A percentile compares a stretch with the other conserved stretches of the same genome.
These are phyloP conservation scores for Flaveria bidentis DNA, from an alignment of 129 eudicot genomes.

Conservation along the genomic window DNA sequence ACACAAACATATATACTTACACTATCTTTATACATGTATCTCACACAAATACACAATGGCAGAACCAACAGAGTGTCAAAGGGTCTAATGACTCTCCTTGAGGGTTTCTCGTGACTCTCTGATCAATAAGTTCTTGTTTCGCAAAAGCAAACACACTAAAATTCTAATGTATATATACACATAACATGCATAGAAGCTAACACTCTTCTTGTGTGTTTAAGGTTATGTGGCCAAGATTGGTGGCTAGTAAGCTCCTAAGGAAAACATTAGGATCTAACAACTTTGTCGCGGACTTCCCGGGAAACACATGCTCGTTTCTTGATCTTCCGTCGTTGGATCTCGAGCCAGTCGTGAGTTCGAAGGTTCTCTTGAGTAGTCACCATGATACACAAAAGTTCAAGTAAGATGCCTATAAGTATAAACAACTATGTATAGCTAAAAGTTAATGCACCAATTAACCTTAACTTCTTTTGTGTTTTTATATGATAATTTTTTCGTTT, in stretches of 20 bases:
- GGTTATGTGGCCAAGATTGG: slow-evolving; percentile 78
- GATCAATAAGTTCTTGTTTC: too few relatives aligned
- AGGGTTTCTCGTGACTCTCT: too few relatives aligned
- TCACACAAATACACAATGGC: neutral
- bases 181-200: slow-evolving; percentile 11
- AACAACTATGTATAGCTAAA: neutral
- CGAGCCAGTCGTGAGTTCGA: slow-evolving; percentile 28
- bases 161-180: neutral
- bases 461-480: neutral
- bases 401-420: slow-evolving; percentile 33
- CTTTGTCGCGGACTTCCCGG: slow-evolving; percentile 67
- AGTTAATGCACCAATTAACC: too few relatives aligned
- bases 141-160: too few relatives aligned
- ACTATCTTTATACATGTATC: neutral
- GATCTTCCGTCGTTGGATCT: slow-evolving; percentile 44
- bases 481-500: neutral
- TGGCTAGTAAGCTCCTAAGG: slow-evolving; percentile 61
- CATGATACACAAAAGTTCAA: slow-evolving; percentile 49
- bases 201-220: slow-evolving; percentile 28
- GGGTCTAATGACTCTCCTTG: too few relatives aligned
- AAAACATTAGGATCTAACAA: slow-evolving; percentile 59
- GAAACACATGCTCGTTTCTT: slow-evolving; percentile 35
- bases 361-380: slow-evolving; percentile 33
- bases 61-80: too few relatives aligned
- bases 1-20: neutral